phyloP scores from a whole-genome alignment of 1,284 basidiomycete species.

The Takashimella tepidaria region DNA sequence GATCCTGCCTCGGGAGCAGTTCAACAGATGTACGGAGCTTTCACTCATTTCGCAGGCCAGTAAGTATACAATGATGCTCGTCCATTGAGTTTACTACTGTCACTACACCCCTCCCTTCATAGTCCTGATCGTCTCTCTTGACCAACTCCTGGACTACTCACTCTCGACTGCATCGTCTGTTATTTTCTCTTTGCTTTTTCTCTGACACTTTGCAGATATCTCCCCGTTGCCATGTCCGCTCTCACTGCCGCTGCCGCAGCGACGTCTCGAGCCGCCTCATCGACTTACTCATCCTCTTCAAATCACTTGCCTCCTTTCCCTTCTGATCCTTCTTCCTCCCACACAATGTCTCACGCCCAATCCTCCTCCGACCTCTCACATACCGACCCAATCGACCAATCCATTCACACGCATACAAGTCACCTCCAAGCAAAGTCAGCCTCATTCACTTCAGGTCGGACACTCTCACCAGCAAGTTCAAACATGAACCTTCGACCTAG shows the following conservation, averaged over 20 bases:
- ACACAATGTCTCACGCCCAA: slow-evolving; percentile 4
- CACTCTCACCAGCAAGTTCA: neutral
- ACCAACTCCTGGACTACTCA: no score
- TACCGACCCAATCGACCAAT: slow-evolving; percentile 5
- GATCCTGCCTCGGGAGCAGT: slow-evolving; percentile 43
- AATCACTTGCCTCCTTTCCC: neutral
- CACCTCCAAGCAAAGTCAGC: neutral
- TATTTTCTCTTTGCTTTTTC: no score
- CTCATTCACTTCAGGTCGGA: neutral
- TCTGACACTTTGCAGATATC: slow-evolving; percentile 22
- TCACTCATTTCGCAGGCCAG: slow-evolving; percentile 36
- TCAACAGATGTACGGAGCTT: slow-evolving; percentile 35
- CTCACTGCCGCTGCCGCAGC: slow-evolving; percentile 27
- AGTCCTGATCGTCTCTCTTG: no score
- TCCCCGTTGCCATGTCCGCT: slow-evolving; percentile 40
- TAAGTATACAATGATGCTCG: slow-evolving; percentile 17
- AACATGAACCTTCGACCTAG: neutral
- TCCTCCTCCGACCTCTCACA: neutral
- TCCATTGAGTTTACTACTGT: neutral
- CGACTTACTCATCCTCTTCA: neutral
- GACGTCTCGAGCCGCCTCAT: slow-evolving; percentile 4
- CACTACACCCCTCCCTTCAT: neutral
- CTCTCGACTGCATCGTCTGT: no score
- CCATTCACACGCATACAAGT: neutral
- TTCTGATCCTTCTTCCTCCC: slow-evolving; percentile 2